Percentiles rank a stretch among this genome's conserved stretches.
These are phyloP conservation scores for Pythium brassicae DNA, from an alignment of 352 stramenopile genomes.

Conservation along the genomic window DNA sequence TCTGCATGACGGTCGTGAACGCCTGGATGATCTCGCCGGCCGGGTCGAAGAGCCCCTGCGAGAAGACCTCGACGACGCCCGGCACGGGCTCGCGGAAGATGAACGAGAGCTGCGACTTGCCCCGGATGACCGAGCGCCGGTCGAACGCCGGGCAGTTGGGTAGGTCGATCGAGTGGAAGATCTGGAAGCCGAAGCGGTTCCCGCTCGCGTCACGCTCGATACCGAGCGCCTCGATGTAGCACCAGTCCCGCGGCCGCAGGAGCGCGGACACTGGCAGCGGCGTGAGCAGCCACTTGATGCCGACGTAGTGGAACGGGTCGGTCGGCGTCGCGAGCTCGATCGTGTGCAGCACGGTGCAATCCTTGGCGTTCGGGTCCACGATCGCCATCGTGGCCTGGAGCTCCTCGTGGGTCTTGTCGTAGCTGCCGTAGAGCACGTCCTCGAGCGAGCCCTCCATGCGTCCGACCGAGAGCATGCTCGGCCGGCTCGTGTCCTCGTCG, in stretches of 20 bases:
- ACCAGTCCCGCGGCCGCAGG: constrained; percentile 21
- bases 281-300: constrained; percentile 46
- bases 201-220: constrained; percentile 26
- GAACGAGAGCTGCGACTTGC: constrained; percentile 17
- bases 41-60: constrained; percentile 38
- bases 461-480: constrained; percentile 28
- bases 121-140: constrained; percentile 19
- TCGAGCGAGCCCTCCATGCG: constrained; percentile 41
- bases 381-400: constrained; percentile 30
- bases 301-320: constrained; percentile 40
- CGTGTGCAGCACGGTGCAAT: constrained; percentile 34
- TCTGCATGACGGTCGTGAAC: constrained; percentile 18
- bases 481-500: constrained; percentile 11
- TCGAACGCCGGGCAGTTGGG: constrained; percentile 35
- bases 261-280: constrained; percentile 20
- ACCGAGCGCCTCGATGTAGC: constrained; percentile 35
- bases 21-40: constrained; percentile 27
- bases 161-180: constrained; percentile 39
- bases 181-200: constrained; percentile 31
- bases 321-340: constrained; percentile 30
- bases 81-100: constrained; percentile 33
- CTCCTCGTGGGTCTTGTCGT: constrained; percentile 32
- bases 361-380: constrained; percentile 19
- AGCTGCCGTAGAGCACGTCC: constrained; percentile 38
- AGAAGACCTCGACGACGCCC: constrained; percentile 37